Conservation (phyloP, 768 basidiomycete genomes). For the Tricholoma terreum region DNA sequence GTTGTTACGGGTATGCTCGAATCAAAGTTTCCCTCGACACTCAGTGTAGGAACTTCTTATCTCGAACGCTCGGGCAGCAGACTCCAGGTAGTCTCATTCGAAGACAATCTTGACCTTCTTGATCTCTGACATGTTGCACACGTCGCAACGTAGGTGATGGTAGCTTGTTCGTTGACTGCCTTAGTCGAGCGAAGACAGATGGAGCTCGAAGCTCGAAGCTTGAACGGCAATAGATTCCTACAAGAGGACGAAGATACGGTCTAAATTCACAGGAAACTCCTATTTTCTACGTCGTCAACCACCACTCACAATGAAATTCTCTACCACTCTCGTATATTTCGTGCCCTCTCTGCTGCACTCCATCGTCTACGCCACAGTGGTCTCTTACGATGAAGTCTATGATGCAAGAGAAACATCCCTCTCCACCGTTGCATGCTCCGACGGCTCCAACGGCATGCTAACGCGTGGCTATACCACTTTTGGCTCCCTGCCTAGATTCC, state of each 20-base stretch:
- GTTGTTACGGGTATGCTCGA: not conserved
- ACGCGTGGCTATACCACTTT: slow-evolving; percentile 41
- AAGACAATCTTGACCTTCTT: no score
- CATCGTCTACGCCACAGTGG: slow-evolving; percentile 5
- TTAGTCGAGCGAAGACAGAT: not conserved
- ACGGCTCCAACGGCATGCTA: slow-evolving; percentile 44
- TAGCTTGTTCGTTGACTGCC: no score
- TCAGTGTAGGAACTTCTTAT: no score
- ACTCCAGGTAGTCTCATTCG: no score
- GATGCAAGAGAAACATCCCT: slow-evolving; percentile 32
- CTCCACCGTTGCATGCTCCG: slow-evolving; percentile 43
- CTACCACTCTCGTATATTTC: slow-evolving; percentile 19
- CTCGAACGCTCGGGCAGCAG: no score
- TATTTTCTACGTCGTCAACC: not conserved
- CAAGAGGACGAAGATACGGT: not conserved
- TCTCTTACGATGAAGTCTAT: slow-evolving; percentile 40
- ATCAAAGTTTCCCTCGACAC: no score
- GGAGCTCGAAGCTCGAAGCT: no score
- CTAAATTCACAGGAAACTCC: not conserved
- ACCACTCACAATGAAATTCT: slow-evolving; percentile 32
- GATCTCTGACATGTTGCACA: no score
- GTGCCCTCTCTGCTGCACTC: slow-evolving; percentile 14
- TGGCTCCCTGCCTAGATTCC: slow-evolving; percentile 46
- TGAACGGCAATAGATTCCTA: not conserved
- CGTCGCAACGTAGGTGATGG: no score